A percentile compares a stretch with the other conserved stretches of the same genome.
phyloP scores from a whole-genome alignment of 1,284 basidiomycete genomes.

The Heterobasidion irregulare region DNA sequence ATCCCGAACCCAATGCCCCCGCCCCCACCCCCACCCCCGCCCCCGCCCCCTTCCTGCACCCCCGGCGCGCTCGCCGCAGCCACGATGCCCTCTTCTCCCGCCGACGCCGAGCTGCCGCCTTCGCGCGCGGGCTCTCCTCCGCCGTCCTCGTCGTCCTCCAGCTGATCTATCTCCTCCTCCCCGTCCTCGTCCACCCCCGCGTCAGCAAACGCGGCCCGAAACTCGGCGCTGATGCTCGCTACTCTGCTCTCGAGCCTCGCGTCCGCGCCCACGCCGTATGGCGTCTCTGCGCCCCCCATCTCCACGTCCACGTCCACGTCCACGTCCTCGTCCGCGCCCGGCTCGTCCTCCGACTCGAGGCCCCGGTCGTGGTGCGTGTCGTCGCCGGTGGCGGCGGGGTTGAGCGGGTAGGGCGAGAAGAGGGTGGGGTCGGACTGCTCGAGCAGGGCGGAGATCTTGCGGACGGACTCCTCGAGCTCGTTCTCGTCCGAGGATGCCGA shows the following conservation, averaged over 20 bases:
- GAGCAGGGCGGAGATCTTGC: slow-evolving; percentile 61
- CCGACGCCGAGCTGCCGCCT: not conserved
- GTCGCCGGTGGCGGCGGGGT: not conserved
- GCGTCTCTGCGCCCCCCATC: not conserved
- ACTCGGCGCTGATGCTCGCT: not conserved
- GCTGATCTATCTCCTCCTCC: slow-evolving; percentile 32
- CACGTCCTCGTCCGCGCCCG: not conserved
- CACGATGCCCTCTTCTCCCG: not conserved
- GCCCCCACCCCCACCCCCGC: too few relatives aligned
- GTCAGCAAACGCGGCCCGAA: not conserved
- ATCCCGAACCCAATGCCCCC: slow-evolving; percentile 6
- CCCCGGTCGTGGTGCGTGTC: not conserved
- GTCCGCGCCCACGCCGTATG: not conserved
- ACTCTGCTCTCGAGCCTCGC: not conserved
- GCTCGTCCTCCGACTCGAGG: not conserved
- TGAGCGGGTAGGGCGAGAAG: slow-evolving; percentile 4
- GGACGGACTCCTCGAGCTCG: slow-evolving; percentile 59
- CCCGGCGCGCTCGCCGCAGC: not conserved
- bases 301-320: not conserved
- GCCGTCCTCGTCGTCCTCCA: slow-evolving; percentile 13
- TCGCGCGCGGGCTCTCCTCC: not conserved
- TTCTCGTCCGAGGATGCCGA: slow-evolving; percentile 22
- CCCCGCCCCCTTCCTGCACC: not conserved
- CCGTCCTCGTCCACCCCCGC: slow-evolving; percentile 2
- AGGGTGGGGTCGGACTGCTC: slow-evolving; percentile 32